These are phyloP conservation scores for Sarcomyxa edulis DNA, from an alignment of 768 basidiomycete species.

Conservation along the genomic window DNA sequence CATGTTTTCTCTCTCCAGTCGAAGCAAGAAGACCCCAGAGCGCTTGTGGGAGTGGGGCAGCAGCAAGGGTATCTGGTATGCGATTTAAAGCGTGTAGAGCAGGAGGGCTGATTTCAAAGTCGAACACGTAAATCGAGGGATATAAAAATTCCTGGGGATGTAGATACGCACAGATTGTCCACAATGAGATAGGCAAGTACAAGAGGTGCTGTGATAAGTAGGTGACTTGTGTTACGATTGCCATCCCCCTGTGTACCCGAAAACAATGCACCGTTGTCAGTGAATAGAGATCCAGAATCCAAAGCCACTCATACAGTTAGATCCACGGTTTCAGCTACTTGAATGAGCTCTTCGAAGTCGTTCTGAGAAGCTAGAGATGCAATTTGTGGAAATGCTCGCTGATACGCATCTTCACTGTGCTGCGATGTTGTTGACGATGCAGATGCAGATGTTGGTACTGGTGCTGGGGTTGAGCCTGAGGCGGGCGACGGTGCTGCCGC, in stretches of 20 bases:
- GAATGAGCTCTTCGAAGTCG: constrained; percentile 37
- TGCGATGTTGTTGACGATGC: constrained; percentile 13
- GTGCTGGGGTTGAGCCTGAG: constrained; percentile 3
- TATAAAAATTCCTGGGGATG: not conserved
- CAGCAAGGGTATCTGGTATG: constrained; percentile 41
- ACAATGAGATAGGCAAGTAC: constrained; percentile 61
- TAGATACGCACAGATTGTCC: constrained; percentile 51
- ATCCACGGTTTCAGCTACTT: constrained; percentile 47
- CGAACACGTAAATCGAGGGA: not conserved
- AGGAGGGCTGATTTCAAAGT: constrained; percentile 36
- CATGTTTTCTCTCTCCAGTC: constrained; percentile 50
- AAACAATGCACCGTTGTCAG: constrained; percentile 2
- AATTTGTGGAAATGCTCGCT: constrained; percentile 38
- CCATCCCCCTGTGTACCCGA: constrained; percentile 26
- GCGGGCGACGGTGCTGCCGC: constrained; percentile 9
- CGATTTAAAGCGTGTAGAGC: constrained; percentile 55
- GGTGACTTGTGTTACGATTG: constrained; percentile 35
- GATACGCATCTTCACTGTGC: constrained; percentile 30
- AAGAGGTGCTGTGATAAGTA: constrained; percentile 54
- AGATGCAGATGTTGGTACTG: constrained; percentile 10
- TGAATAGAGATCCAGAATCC: not conserved
- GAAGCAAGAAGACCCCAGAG: constrained; percentile 44
- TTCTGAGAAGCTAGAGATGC: constrained; percentile 37
- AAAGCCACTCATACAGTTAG: constrained; percentile 36
- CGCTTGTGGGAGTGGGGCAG: constrained; percentile 39